These are phyloP conservation scores for Solanum rostratum DNA, from an alignment of 257 asterid genomes.

Conservation along the genomic window DNA sequence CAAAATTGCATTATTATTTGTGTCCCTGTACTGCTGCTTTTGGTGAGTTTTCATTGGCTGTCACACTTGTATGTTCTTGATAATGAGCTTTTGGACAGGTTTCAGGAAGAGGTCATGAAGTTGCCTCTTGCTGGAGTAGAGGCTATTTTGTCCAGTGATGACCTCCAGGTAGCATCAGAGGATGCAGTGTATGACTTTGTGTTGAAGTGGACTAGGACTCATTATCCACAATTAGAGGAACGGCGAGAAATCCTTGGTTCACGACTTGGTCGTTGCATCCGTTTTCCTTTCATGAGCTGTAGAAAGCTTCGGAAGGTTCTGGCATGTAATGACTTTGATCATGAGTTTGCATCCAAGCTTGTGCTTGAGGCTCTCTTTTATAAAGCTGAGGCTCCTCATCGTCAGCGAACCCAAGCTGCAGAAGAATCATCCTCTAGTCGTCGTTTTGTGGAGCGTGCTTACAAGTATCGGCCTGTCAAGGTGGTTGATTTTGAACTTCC, in stretches of 20 bases:
- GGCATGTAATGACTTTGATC: constrained; percentile 65
- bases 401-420: constrained; percentile 53
- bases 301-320: constrained; percentile 72
- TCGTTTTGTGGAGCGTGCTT: constrained; percentile 65
- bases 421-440: constrained; percentile 51
- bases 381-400: constrained; percentile 80
- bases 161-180: constrained; percentile 84
- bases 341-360: constrained; percentile 45
- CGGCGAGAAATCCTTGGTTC: constrained; percentile 56
- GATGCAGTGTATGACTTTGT: constrained; percentile 87
- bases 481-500: constrained; percentile 77
- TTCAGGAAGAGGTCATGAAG: constrained; percentile 71
- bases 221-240: constrained; percentile 50
- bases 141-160: constrained; percentile 77
- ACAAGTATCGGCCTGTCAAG: constrained; percentile 83
- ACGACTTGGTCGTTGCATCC: constrained; percentile 56
- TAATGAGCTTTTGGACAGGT: constrained; percentile 29
- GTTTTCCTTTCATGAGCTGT: constrained; percentile 77
- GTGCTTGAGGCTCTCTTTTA: constrained; percentile 74
- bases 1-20: not conserved
- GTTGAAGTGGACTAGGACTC: constrained; percentile 64
- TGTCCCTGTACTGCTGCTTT: not conserved
- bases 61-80: not conserved
- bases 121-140: constrained; percentile 86
- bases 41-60: not conserved